Conservation (phyloP, 495 filamentous ascomycete genomes). For the Filosporella fistucella region DNA sequence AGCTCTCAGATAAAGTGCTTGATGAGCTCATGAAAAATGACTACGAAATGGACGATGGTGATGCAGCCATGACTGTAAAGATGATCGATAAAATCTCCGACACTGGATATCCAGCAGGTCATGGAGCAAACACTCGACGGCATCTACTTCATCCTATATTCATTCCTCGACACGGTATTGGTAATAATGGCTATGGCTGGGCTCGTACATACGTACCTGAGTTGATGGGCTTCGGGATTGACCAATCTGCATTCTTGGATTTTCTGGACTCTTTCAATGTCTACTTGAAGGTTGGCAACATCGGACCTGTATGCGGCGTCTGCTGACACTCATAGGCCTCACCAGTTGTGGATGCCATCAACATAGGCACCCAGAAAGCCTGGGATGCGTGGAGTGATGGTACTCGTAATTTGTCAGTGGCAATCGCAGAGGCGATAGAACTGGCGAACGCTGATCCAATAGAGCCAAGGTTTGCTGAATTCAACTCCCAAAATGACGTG, state of each 20-base stretch:
- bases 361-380: background rate
- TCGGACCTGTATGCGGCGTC: background rate
- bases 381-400: no score
- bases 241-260: conserved; percentile 32
- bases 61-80: background rate
- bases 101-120: background rate
- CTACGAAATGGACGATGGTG: background rate
- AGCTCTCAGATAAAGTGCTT: conserved; percentile 12
- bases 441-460: background rate
- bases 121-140: background rate
- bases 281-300: conserved; percentile 20
- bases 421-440: background rate
- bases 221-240: conserved; percentile 32
- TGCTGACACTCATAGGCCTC: background rate
- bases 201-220: conserved; percentile 36
- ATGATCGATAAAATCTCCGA: background rate
- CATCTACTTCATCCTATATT: conserved; percentile 14
- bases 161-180: conserved; percentile 27
- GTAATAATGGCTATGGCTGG: conserved; percentile 30
- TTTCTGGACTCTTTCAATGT: conserved; percentile 35
- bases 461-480: background rate
- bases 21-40: conserved; percentile 7
- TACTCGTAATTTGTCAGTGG: background rate
- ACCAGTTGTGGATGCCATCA: conserved; percentile 4
- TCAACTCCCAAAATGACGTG: background rate